These are phyloP conservation scores for Arthrobotrys iridis DNA, from an alignment of 2,329 filamentous ascomycete species.

Conservation along the genomic window DNA sequence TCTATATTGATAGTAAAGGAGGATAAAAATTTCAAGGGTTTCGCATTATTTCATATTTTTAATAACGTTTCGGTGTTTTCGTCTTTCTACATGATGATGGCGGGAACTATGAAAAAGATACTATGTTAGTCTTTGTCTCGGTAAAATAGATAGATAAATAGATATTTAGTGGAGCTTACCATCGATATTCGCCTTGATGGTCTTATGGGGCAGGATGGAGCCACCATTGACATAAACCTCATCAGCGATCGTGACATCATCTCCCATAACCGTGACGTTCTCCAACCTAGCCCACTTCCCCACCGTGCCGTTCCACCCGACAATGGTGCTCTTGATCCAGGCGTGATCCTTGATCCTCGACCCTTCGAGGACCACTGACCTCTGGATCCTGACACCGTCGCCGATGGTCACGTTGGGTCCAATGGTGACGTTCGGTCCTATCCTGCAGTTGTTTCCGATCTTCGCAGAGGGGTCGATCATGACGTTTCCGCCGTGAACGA, in stretches of 20 bases:
- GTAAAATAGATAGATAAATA: too few species aligned
- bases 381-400: conserved; percentile 91
- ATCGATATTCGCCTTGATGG: conserved; percentile 98
- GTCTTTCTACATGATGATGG: conserved; percentile 64
- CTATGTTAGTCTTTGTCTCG: conserved; percentile 4
- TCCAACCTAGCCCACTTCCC: conserved; percentile 95
- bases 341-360: conserved; percentile 98
- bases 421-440: conserved; percentile 96
- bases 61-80: neutral
- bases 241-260: conserved; percentile 96
- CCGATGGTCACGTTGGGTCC: conserved; percentile 91
- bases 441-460: conserved; percentile 98
- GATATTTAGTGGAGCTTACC: conserved; percentile 64
- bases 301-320: conserved; percentile 97
- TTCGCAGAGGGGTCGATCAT: conserved; percentile 92
- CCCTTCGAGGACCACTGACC: conserved; percentile 86
- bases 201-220: conserved; percentile 95
- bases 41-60: neutral
- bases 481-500: conserved; percentile 92
- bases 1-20: too few species aligned
- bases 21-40: neutral
- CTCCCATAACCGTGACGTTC: conserved; percentile 96
- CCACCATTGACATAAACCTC: conserved; percentile 99
- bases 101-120: conserved; percentile 60
- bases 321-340: conserved; percentile 98